These are phyloP conservation scores for Hanseniaspora guilliermondii DNA, from an alignment of 805 yeast genomes.

Conservation along the genomic window DNA sequence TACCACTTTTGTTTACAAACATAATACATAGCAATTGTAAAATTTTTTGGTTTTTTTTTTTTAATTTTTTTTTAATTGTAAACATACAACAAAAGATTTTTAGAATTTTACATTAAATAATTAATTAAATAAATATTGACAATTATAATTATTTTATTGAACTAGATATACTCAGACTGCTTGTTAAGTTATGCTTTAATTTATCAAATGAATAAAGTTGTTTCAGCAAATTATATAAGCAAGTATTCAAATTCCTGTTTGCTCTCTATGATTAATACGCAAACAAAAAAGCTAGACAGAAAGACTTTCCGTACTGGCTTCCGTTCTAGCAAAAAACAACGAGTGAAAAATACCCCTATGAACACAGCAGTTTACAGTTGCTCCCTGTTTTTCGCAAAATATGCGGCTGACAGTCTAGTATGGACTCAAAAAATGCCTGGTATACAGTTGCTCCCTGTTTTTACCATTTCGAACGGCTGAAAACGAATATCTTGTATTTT, in stretches of 20 bases:
- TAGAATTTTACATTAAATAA: no score
- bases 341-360: neutral
- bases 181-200: no score
- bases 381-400: neutral
- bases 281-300: neutral
- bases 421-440: neutral
- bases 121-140: no score
- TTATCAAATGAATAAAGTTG: neutral
- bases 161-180: no score
- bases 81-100: no score
- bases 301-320: neutral
- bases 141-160: no score
- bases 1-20: no score
- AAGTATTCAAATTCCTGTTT: neutral
- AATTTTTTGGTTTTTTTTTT: no score
- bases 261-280: neutral
- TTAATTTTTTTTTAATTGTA: no score
- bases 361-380: slow-evolving; percentile 4
- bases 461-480: neutral
- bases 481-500: neutral
- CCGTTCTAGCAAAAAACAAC: neutral
- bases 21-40: no score
- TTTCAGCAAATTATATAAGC: neutral
- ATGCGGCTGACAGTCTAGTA: neutral
- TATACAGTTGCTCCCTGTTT: neutral